phyloP scores from a whole-genome alignment of 495 filamentous ascomycete species.

The Penicillium turbatum region DNA sequence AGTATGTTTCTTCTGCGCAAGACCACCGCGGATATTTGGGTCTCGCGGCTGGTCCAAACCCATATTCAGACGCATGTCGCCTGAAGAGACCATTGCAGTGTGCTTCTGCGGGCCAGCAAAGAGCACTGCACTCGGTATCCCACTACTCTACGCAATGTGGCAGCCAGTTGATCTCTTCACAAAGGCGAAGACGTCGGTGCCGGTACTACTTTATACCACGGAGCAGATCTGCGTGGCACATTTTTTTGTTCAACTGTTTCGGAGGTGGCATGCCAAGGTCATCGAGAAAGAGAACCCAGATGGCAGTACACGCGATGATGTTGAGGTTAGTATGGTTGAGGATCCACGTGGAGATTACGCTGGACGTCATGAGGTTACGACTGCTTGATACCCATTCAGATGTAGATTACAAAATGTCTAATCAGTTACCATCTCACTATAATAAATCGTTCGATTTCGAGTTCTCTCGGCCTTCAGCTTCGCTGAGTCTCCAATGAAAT shows the following conservation, averaged over 20 bases:
- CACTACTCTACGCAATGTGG: conserved; percentile 53
- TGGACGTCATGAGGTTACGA: neutral
- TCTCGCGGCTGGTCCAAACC: conserved; percentile 19
- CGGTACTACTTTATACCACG: conserved; percentile 52
- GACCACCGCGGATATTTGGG: conserved; percentile 33
- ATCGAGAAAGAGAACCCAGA: conserved; percentile 25
- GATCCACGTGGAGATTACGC: neutral
- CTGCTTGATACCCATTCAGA: conserved; percentile 9
- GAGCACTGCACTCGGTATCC: conserved; percentile 52
- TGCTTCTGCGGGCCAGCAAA: conserved; percentile 57
- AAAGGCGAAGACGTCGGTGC: conserved; percentile 50
- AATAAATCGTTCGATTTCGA: too few relatives aligned
- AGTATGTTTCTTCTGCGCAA: conserved; percentile 45
- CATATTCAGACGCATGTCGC: conserved; percentile 37
- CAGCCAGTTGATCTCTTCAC: conserved; percentile 43
- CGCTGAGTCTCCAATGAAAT: too few relatives aligned
- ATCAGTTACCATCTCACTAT: neutral
- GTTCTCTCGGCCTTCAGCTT: too few relatives aligned
- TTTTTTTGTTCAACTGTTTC: conserved; percentile 50
- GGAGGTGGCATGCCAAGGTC: conserved; percentile 40
- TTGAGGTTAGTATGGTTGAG: conserved; percentile 10
- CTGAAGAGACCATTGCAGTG: conserved; percentile 49
- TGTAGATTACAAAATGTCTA: neutral
- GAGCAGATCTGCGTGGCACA: conserved; percentile 55
- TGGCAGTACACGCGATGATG: neutral